phyloP scores from a whole-genome alignment of 148 eudicot species.

The Cornus suecica region DNA sequence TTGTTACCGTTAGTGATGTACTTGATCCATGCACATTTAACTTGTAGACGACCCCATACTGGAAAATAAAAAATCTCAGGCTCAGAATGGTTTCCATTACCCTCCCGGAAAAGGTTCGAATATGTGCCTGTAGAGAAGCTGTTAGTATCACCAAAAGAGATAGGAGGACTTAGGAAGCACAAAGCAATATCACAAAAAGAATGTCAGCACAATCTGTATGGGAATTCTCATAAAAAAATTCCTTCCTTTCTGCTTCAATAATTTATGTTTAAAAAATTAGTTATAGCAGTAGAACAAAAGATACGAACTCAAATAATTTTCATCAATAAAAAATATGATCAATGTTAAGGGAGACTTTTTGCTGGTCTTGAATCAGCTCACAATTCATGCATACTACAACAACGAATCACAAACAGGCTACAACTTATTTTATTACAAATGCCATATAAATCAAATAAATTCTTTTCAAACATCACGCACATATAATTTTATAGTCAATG shows the following conservation, averaged over 20 bases:
- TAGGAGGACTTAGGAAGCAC: neutral
- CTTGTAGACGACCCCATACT: slow-evolving; percentile 95
- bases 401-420: neutral
- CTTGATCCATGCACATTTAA: slow-evolving; percentile 59
- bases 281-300: neutral
- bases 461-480: neutral
- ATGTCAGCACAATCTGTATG: neutral
- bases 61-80: slow-evolving; percentile 89
- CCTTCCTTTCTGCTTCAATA: neutral
- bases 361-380: no score
- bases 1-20: slow-evolving; percentile 75
- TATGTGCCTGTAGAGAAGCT: slow-evolving; percentile 63
- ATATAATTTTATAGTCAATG: no score
- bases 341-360: no score
- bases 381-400: no score
- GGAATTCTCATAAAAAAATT: neutral
- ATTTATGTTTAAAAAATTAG: neutral
- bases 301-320: neutral
- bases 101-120: slow-evolving; percentile 74
- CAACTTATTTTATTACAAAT: neutral
- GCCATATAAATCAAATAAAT: neutral
- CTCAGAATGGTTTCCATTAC: slow-evolving; percentile 86
- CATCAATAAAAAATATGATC: neutral
- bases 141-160: slow-evolving; percentile 8
- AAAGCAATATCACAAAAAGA: neutral